Percentiles rank a stretch among this genome's conserved stretches.
These are phyloP conservation scores for Pichia sp. DNA, from an alignment of 1,139 yeast genomes.

Conservation along the genomic window DNA sequence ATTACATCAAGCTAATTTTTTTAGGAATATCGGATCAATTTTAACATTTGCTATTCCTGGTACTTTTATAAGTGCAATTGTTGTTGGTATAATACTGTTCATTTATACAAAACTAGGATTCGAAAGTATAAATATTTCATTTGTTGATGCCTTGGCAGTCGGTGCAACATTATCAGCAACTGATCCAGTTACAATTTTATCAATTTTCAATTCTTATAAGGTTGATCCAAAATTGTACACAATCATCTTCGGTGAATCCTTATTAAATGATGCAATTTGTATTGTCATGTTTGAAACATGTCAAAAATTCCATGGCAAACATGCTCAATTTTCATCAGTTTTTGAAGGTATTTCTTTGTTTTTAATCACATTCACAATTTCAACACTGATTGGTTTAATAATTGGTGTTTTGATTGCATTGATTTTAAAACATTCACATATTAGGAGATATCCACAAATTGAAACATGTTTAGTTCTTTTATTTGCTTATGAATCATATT, in stretches of 20 bases:
- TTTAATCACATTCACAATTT: slow-evolving; percentile 86
- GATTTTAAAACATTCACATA: slow-evolving; percentile 83
- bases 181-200: slow-evolving; percentile 94
- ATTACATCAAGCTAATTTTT: slow-evolving; percentile 90
- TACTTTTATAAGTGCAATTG: slow-evolving; percentile 85
- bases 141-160: slow-evolving; percentile 92
- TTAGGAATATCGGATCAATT: slow-evolving; percentile 85
- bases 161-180: slow-evolving; percentile 98
- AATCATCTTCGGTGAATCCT: slow-evolving; percentile 92
- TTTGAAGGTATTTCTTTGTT: slow-evolving; percentile 94
- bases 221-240: slow-evolving; percentile 97
- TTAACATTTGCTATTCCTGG: slow-evolving; percentile 96
- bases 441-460: slow-evolving; percentile 89
- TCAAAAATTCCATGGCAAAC: slow-evolving; percentile 88
- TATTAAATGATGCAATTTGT: slow-evolving; percentile 94
- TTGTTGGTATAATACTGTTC: slow-evolving; percentile 75
- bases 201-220: slow-evolving; percentile 93
- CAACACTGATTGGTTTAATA: slow-evolving; percentile 83
- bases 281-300: slow-evolving; percentile 99
- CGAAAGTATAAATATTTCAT: slow-evolving; percentile 81
- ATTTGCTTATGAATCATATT: slow-evolving; percentile 92
- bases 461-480: slow-evolving; percentile 89
- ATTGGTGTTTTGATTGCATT: slow-evolving; percentile 87
- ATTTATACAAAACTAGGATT: slow-evolving; percentile 89
- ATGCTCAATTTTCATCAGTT: slow-evolving; percentile 65